A percentile compares a stretch with the other conserved stretches of the same genome.
Evolutionary conservation across 2,329 filamentous ascomycete species (phyloP).

Genomic region (Zalaria sp.): DNA sequence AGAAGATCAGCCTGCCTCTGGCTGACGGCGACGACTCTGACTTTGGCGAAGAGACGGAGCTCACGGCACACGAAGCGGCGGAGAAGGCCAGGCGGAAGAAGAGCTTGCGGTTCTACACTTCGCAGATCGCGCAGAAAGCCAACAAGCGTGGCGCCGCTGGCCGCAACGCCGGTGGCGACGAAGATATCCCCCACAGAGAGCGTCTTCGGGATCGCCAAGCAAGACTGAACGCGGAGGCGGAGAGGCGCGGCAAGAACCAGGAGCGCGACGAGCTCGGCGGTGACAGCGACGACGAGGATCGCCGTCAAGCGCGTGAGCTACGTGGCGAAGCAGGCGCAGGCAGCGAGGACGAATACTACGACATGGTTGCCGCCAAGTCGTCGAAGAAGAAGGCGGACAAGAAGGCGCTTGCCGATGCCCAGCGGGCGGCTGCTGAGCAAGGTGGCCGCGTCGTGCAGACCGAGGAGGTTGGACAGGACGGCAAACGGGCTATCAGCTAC

Average conservation of each 20-base stretch:
- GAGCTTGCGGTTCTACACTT: conserved; percentile 92
- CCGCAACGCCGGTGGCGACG: conserved; percentile 62
- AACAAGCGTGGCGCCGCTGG: conserved; percentile 67
- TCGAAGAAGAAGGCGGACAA: conserved; percentile 58
- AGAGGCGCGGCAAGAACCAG: conserved; percentile 58
- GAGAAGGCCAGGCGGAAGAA: conserved; percentile 87
- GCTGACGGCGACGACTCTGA: conserved; percentile 58
- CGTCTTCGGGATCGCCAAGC: conserved; percentile 74
- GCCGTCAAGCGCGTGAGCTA: conserved; percentile 37
- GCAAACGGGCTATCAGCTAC: conserved; percentile 86
- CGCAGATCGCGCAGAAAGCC: conserved; percentile 88
- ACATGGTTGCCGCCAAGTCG: conserved; percentile 62
- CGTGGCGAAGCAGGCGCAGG: conserved; percentile 25
- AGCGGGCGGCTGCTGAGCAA: conserved; percentile 38
- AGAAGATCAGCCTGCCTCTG: conserved; percentile 11
- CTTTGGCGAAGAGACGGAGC: conserved; percentile 76
- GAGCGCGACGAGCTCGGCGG: conserved; percentile 56
- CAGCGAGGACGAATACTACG: conserved; percentile 70
- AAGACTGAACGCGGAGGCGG: conserved; percentile 76
- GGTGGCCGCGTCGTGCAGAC: conserved; percentile 50
- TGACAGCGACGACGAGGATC: conserved; percentile 53
- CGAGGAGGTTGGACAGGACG: conserved; percentile 62
- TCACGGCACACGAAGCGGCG: conserved; percentile 65
- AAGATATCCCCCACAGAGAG: conserved; percentile 78
- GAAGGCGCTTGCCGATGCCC: conserved; percentile 48